Base-by-base conservation (phyloP, 345 rosid genomes). In the Eutrema japonicum region DNA sequence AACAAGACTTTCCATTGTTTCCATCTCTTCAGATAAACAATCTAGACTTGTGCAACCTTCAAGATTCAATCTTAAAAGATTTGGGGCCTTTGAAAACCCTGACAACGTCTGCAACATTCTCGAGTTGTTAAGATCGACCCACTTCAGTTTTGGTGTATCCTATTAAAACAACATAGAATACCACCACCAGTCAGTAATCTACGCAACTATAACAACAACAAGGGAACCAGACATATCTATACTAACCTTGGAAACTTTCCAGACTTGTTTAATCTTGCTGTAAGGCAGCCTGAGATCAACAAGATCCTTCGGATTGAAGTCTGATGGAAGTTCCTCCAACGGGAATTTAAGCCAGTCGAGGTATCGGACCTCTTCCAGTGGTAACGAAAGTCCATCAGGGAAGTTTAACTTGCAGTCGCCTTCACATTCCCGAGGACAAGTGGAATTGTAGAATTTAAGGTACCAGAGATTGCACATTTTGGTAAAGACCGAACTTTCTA, bases 401-500 rank as follows among this genome's bases (percentile, higher is more conserved):
- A 41, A 10, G 13, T 10, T 10, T 10, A 41, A 41, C 1, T 32
- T 55, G 41, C 8, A 6, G 6, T 33, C 60, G 11, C 32, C 38
- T 42, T 72, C 43, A 61, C 76, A 61, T 30, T 60, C 36, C 16
- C 13, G 50, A 14, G 64, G 61, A 59, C 62, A 65, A 33, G 45
- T 32, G 30, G 35, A 51, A 18, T 18, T 9, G 14, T 74, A 70
- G 33, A 81, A 13, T 18, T 70, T 74, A 2, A 81, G 76, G 37
- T 70, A 57, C 59, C 64, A 40, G 26, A 77, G 81, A 77, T 70
- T 74, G 43, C 8, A 8, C 83, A 77, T 81, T 0, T 51, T 60
- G 37, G 7, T 3, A 54, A 81, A 81, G 35, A 10, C 74, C 8
- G 0, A 9, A 12, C 7, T 41, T 1, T 10, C 4, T 55, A 81